These are phyloP conservation scores for Simplicillium aogashimaense DNA, from an alignment of 2,329 filamentous ascomycete species.

Conservation along the genomic window DNA sequence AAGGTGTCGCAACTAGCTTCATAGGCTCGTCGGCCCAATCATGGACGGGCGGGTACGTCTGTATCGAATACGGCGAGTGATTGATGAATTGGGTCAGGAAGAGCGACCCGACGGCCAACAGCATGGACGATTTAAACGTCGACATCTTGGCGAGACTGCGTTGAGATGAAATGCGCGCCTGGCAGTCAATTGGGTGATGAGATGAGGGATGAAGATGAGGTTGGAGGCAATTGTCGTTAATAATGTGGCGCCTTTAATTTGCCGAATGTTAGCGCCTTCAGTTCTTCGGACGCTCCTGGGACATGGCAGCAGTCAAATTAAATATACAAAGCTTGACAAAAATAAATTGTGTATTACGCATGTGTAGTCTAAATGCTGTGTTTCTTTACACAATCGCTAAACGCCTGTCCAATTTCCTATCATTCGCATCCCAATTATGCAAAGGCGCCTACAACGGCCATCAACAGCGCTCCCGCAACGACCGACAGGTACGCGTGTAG, in stretches of 20 bases:
- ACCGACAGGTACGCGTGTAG: conserved; percentile 55
- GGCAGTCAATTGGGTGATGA: too few species aligned
- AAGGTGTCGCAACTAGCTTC: conserved; percentile 42
- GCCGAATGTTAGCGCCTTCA: too few species aligned
- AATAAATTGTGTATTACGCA: conserved; percentile 1
- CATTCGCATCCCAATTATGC: conserved; percentile 31
- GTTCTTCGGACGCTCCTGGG: too few species aligned
- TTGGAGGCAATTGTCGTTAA: too few species aligned
- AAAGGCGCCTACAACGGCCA: conserved; percentile 66
- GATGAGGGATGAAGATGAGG: too few species aligned
- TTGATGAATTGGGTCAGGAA: conserved; percentile 20
- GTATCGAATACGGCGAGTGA: conserved; percentile 24
- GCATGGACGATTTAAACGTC: conserved; percentile 6
- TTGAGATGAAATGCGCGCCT: too few species aligned
- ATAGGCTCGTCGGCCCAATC: conserved; percentile 46
- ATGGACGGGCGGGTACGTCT: conserved; percentile 18
- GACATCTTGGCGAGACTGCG: too few species aligned
- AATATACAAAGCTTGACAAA: not conserved
- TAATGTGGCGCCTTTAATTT: too few species aligned
- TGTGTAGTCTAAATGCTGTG: not conserved
- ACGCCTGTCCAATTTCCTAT: too few species aligned
- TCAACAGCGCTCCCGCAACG: conserved; percentile 52
- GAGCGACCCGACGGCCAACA: conserved; percentile 18
- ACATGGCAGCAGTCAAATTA: too few species aligned
- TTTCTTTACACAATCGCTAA: conserved; percentile 1